phyloP scores from a whole-genome alignment of 257 asterid species.

The Fraxinus pennsylvanica region DNA sequence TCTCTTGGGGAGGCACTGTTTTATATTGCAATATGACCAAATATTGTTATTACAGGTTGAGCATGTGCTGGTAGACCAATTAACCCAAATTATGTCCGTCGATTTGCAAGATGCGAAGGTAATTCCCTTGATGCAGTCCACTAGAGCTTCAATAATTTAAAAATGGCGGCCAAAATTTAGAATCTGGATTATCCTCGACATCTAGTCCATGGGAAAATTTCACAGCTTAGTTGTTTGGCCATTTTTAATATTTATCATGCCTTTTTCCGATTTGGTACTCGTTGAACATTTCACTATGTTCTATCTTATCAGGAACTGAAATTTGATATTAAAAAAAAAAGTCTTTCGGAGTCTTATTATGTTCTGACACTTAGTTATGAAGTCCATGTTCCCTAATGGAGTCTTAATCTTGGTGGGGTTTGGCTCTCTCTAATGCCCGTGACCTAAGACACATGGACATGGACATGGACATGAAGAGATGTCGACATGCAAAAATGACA shows the following conservation, averaged over 20 bases:
- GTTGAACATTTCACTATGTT: slow-evolving; percentile 4
- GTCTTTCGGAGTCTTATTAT: not conserved
- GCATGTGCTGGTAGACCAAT: slow-evolving; percentile 94
- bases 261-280: slow-evolving; percentile 8
- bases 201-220: slow-evolving; percentile 3
- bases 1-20: slow-evolving; percentile 13
- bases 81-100: slow-evolving; percentile 72
- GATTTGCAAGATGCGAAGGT: slow-evolving; percentile 98
- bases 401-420: not conserved
- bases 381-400: not conserved
- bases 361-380: not conserved
- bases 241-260: not conserved
- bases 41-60: slow-evolving; percentile 66
- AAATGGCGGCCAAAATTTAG: not conserved
- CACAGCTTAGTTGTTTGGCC: not conserved
- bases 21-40: slow-evolving; percentile 25
- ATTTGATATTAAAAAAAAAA: no score
- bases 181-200: slow-evolving; percentile 6
- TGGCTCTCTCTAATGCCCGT: not conserved
- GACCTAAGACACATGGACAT: not conserved
- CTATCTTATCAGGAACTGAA: not conserved
- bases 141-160: slow-evolving; percentile 17
- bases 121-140: slow-evolving; percentile 19
- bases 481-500: not conserved
- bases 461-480: not conserved